phyloP scores from a whole-genome alignment of 2,329 filamentous ascomycete species.

The Colletotrichum incanum region DNA sequence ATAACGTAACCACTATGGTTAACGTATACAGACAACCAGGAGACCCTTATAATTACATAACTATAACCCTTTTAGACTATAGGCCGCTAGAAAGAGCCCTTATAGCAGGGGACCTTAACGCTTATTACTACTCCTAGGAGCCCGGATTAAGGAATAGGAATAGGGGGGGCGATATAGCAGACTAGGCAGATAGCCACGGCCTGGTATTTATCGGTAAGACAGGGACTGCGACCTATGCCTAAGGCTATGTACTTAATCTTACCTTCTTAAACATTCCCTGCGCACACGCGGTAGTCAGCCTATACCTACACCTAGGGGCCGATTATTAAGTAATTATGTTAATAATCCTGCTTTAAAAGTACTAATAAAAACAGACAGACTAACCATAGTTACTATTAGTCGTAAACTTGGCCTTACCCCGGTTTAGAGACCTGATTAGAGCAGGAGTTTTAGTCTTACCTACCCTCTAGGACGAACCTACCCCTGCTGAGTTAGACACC shows the following conservation, averaged over 20 bases:
- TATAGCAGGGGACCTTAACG: conserved; percentile 9
- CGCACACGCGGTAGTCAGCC: background rate
- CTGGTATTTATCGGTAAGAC: background rate
- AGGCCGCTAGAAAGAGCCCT: background rate
- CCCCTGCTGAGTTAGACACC: background rate
- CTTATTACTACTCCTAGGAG: background rate
- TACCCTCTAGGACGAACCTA: background rate
- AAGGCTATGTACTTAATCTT: background rate
- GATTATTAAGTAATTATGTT: background rate
- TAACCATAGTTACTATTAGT: background rate
- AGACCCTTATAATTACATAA: background rate
- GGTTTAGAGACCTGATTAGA: background rate
- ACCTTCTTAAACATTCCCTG: conserved; percentile 2
- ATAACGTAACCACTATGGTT: background rate
- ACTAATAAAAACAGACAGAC: background rate
- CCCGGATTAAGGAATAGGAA: background rate
- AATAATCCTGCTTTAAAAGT: background rate
- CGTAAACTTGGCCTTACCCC: background rate
- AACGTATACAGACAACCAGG: conserved; percentile 9
- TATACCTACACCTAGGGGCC: background rate
- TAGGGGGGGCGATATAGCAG: background rate
- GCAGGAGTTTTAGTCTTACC: background rate
- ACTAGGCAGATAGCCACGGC: background rate
- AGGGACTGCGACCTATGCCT: background rate
- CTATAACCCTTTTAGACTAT: background rate